A percentile compares a stretch with the other conserved stretches of the same genome.
These are phyloP conservation scores for Zymoseptoria tritici DNA, from an alignment of 2,329 filamentous ascomycete genomes.

Conservation along the genomic window DNA sequence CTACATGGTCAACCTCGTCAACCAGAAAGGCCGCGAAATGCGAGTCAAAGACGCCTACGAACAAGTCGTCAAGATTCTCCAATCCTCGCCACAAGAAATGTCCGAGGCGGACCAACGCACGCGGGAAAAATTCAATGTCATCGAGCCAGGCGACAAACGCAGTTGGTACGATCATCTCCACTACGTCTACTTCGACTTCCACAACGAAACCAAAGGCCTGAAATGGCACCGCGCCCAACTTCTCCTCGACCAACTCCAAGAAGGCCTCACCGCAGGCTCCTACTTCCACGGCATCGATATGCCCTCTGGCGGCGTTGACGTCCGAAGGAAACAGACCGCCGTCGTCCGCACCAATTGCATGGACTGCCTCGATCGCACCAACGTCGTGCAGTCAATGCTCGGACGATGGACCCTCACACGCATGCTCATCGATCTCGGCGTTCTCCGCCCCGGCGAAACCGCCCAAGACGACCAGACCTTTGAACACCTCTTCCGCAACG, in stretches of 20 bases:
- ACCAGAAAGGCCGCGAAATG: constrained; percentile 87
- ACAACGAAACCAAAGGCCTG: constrained; percentile 92
- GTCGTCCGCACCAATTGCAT: constrained; percentile 98
- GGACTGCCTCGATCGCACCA: constrained; percentile 96
- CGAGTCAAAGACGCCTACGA: constrained; percentile 91
- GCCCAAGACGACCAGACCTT: constrained; percentile 77
- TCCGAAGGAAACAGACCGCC: constrained; percentile 72
- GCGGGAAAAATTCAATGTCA: constrained; percentile 71
- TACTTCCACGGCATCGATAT: constrained; percentile 92
- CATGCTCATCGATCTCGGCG: constrained; percentile 76
- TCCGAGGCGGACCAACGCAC: constrained; percentile 56
- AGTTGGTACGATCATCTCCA: constrained; percentile 76
- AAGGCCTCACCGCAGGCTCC: constrained; percentile 67
- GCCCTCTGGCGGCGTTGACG: constrained; percentile 71
- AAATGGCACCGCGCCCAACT: constrained; percentile 87
- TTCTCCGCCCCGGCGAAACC: constrained; percentile 67
- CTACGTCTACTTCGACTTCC: constrained; percentile 98
- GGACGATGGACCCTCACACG: constrained; percentile 81
- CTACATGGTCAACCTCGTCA: constrained; percentile 94
- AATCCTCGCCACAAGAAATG: constrained; percentile 60
- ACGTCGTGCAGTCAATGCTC: constrained; percentile 96
- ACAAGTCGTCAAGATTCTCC: constrained; percentile 70
- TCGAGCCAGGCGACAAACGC: constrained; percentile 55
- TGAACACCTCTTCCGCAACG: constrained; percentile 86
- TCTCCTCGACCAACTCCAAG: constrained; percentile 72